Percentiles rank a stretch among this genome's conserved stretches.
phyloP scores from a whole-genome alignment of 108 stramenopile genomes.

The Cyclotella sp. region DNA sequence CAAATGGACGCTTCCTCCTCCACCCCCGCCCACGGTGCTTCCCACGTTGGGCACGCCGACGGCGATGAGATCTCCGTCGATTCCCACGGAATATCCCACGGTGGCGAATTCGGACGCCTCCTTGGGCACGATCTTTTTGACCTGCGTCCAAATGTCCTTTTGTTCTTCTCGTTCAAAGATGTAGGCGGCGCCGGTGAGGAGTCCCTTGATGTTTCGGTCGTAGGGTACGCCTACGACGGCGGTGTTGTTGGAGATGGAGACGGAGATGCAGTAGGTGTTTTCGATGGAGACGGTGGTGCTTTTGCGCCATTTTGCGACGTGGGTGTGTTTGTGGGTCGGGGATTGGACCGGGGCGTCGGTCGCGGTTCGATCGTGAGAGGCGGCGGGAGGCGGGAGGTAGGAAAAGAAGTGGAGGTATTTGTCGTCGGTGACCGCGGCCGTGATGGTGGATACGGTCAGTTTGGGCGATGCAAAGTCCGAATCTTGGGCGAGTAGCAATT shows the following conservation, averaged over 20 bases:
- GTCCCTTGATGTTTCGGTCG: conserved; percentile 37
- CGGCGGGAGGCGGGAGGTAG: not conserved
- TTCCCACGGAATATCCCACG: conserved; percentile 38
- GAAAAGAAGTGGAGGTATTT: conserved; percentile 27
- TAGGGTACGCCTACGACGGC: conserved; percentile 47
- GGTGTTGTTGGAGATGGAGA: conserved; percentile 20
- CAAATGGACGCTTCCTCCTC: conserved; percentile 30
- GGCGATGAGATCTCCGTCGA: conserved; percentile 23
- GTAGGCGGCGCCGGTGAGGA: conserved; percentile 44
- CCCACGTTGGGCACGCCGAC: conserved; percentile 42
- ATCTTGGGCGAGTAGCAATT: conserved; percentile 14
- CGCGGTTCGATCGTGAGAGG: not conserved
- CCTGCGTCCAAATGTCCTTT: conserved; percentile 41
- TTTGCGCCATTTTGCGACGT: conserved; percentile 32
- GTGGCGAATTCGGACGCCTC: conserved; percentile 27
- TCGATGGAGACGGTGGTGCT: conserved; percentile 38
- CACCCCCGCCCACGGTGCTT: not conserved
- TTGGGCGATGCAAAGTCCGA: conserved; percentile 21
- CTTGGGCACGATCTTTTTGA: conserved; percentile 49
- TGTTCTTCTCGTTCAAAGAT: conserved; percentile 40
- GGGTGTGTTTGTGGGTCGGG: not conserved
- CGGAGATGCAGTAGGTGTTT: conserved; percentile 39
- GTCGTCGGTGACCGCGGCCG: conserved; percentile 19
- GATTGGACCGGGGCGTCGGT: not conserved
- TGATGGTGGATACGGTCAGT: not conserved